Base-by-base conservation (phyloP, 345 rosid species). In the Euphorbia tirucalli region DNA sequence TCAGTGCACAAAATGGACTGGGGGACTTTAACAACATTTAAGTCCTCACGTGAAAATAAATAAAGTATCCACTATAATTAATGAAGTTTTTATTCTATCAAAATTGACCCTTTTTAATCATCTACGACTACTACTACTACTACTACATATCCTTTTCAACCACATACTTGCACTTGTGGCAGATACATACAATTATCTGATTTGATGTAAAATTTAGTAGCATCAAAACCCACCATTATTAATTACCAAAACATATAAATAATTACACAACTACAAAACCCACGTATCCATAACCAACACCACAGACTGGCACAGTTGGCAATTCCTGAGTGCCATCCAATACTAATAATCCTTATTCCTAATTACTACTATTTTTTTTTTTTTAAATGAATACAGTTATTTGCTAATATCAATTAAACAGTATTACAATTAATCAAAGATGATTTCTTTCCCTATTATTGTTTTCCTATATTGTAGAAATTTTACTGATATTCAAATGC, bases 221-320 rank as follows among this genome's bases (percentile, higher is more conserved):
- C 16, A 28, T 46, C 2, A 46, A 1, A 46, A 46, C 11, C 46
- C 1, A 46, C 5, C 3, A 15, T 15, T 15, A 46, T 46, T 46
- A 46, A 46, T 46, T 41, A 19, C 16, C 8, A 5, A 21, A n/a
- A 32, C n/a, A n/a, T n/a, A n/a, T 18, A 5, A 61, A 35, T 32
- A 19, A 61, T n/a, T 61, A 15, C 1, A 28, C 18, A 15, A 30
- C 3, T n/a, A 14, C 6, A 4, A 30, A 30, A 7, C 31, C 30
- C 9, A 0, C 24, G 41, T 27, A 54, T 3, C 1, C 52, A 7
- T 46, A 46, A 21, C 30, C 30, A 55, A 65, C 32, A 65, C 22
- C 35, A 72, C 78, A 65, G 77, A 65, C 54, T 79, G 85, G 77
- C 75, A 57, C 69, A 74, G 81, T 70, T 79, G 81, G 70, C 56